These are phyloP conservation scores for Nectriaceae sp. DNA, from an alignment of 2,329 filamentous ascomycete species.

Conservation along the genomic window DNA sequence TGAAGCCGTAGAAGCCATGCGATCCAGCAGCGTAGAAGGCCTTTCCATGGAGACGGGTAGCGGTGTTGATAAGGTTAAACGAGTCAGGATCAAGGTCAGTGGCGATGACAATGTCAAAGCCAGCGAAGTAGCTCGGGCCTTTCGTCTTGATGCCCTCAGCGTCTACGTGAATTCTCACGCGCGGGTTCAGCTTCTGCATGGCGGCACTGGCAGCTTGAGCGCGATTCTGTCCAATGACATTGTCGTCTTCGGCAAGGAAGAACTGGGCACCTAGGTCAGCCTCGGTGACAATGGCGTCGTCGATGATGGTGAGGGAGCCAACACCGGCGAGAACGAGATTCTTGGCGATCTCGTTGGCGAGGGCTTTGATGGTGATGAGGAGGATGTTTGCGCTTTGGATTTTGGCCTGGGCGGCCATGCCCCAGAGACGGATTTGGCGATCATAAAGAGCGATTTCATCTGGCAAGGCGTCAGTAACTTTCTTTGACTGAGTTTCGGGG, in stretches of 20 bases:
- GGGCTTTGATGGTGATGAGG: constrained; percentile 81
- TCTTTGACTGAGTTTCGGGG: neutral
- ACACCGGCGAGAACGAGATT: constrained; percentile 95
- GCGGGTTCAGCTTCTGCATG: constrained; percentile 84
- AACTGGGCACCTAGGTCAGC: constrained; percentile 83
- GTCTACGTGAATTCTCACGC: constrained; percentile 76
- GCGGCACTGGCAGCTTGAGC: constrained; percentile 78
- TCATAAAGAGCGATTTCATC: constrained; percentile 98
- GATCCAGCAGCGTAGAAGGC: constrained; percentile 88
- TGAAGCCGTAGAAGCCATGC: constrained; percentile 91
- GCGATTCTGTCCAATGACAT: constrained; percentile 77
- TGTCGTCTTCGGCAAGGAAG: constrained; percentile 69
- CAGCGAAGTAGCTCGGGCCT: constrained; percentile 71
- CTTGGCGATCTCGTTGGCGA: constrained; percentile 95
- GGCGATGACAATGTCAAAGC: constrained; percentile 85
- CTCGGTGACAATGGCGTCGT: constrained; percentile 73
- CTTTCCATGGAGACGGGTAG: constrained; percentile 73
- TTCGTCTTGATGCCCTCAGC: constrained; percentile 67
- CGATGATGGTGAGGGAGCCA: constrained; percentile 84
- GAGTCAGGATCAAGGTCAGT: constrained; percentile 80
- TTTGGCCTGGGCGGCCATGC: constrained; percentile 89
- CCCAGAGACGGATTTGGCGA: constrained; percentile 96
- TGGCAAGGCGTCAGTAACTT: too few relatives aligned
- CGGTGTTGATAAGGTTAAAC: constrained; percentile 80
- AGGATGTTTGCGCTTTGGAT: constrained; percentile 89